Evolutionary conservation across 2,329 filamentous ascomycete genomes (phyloP).

Genomic region (Dothidotthia symphoricarpi): DNA sequence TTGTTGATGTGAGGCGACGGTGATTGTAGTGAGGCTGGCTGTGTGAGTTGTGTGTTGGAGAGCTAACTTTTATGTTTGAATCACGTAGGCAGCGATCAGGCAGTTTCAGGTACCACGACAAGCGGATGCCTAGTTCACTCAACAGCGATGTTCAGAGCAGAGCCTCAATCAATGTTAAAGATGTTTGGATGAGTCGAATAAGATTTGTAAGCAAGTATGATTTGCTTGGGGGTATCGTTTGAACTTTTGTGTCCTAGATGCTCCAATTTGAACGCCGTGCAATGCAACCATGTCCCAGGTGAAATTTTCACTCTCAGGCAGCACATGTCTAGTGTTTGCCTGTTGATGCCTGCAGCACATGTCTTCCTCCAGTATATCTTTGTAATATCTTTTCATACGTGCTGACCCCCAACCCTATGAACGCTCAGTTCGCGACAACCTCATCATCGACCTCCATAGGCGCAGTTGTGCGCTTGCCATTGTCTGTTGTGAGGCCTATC

Average conservation of each 20-base stretch:
- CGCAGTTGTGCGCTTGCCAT: conserved; percentile 50
- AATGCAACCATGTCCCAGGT: conserved; percentile 25
- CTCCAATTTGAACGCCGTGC: conserved; percentile 29
- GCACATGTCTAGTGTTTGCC: neutral
- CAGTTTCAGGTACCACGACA: conserved; percentile 34
- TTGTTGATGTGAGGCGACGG: neutral
- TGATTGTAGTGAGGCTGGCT: conserved; percentile 11
- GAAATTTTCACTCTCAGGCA: conserved; percentile 6
- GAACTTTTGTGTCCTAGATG: conserved; percentile 26
- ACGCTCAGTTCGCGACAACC: conserved; percentile 4
- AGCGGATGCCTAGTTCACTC: conserved; percentile 22
- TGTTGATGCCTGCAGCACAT: neutral
- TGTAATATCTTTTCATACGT: neutral
- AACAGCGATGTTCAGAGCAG: conserved; percentile 6
- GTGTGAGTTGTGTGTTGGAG: conserved; percentile 8
- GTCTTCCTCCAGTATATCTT: neutral
- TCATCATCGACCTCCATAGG: conserved; percentile 38
- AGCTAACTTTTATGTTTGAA: conserved; percentile 16
- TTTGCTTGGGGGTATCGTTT: conserved; percentile 35
- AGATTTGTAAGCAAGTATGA: conserved; percentile 13
- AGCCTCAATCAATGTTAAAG: neutral
- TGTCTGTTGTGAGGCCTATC: conserved; percentile 68
- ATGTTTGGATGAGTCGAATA: conserved; percentile 2
- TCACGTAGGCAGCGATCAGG: conserved; percentile 36
- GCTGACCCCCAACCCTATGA: neutral